These are phyloP conservation scores for Blastobotrys apis DNA, from an alignment of 1,139 yeast genomes.

Conservation along the genomic window DNA sequence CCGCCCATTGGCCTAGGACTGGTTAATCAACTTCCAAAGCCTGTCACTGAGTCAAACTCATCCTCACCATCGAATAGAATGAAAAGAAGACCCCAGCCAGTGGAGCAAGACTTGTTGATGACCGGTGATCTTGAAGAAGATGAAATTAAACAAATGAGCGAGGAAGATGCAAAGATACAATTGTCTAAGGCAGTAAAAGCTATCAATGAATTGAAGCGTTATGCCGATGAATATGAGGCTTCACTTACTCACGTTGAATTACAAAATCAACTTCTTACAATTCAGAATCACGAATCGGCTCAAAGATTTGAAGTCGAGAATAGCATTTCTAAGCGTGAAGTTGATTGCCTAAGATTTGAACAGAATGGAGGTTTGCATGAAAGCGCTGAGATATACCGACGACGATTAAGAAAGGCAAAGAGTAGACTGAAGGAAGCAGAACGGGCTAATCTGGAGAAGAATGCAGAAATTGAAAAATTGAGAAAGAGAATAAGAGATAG, in stretches of 20 bases:
- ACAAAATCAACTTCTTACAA: slow-evolving; percentile 39
- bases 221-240: slow-evolving; percentile 17
- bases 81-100: neutral
- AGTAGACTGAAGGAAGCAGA: slow-evolving; percentile 43
- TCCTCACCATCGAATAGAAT: neutral
- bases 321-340: slow-evolving; percentile 45
- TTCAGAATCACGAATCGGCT: slow-evolving; percentile 38
- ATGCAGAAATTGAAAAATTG: slow-evolving; percentile 37
- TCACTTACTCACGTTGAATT: slow-evolving; percentile 31
- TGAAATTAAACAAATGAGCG: neutral
- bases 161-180: neutral
- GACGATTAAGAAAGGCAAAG: slow-evolving; percentile 40
- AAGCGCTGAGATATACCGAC: slow-evolving; percentile 33
- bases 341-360: slow-evolving; percentile 43
- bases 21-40: neutral
- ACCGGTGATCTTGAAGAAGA: neutral
- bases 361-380: slow-evolving; percentile 21
- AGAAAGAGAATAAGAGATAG: slow-evolving; percentile 26
- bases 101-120: neutral
- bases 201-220: slow-evolving; percentile 15
- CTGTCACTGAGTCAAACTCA: neutral
- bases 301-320: slow-evolving; percentile 47
- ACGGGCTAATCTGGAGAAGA: slow-evolving; percentile 40
- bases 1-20: neutral
- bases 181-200: slow-evolving; percentile 13